A percentile compares a stretch with the other conserved stretches of the same genome.
Conservation (phyloP, 2,329 filamentous ascomycete species). For the Celoporthe dispersa region DNA sequence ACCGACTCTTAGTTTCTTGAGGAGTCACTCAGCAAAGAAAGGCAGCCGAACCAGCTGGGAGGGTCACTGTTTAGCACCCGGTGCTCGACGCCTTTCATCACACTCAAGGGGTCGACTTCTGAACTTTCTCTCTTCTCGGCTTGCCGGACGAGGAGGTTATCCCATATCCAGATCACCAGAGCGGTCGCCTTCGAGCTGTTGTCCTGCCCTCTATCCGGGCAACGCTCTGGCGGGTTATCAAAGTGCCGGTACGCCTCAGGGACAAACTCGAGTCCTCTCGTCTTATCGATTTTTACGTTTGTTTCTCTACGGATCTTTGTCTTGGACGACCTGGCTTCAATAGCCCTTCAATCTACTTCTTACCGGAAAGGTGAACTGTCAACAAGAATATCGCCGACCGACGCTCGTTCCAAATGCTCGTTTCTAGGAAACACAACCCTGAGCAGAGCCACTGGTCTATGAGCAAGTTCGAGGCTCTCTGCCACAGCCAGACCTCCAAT, state of each 20-base stretch:
- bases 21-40: constrained; percentile 12
- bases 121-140: neutral
- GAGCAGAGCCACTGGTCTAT: constrained; percentile 61
- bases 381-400: constrained; percentile 21
- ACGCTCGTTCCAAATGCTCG: constrained; percentile 55
- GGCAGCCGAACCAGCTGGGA: neutral
- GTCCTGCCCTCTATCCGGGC: neutral
- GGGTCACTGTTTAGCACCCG: neutral
- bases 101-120: neutral
- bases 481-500: constrained; percentile 49
- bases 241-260: constrained; percentile 9
- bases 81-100: neutral
- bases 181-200: constrained; percentile 7
- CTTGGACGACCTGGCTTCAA: constrained; percentile 10
- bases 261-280: constrained; percentile 17
- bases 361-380: constrained; percentile 7
- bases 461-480: constrained; percentile 54
- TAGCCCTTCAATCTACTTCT: constrained; percentile 19
- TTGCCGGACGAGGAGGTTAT: constrained; percentile 4
- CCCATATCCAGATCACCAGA: constrained; percentile 3
- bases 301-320: constrained; percentile 15
- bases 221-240: constrained; percentile 2
- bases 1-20: constrained; percentile 9
- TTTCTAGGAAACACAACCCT: constrained; percentile 57
- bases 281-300: constrained; percentile 14